Evolutionary conservation across 805 yeast species (phyloP).

Genomic region (Nakazawaea molendinolei): DNA sequence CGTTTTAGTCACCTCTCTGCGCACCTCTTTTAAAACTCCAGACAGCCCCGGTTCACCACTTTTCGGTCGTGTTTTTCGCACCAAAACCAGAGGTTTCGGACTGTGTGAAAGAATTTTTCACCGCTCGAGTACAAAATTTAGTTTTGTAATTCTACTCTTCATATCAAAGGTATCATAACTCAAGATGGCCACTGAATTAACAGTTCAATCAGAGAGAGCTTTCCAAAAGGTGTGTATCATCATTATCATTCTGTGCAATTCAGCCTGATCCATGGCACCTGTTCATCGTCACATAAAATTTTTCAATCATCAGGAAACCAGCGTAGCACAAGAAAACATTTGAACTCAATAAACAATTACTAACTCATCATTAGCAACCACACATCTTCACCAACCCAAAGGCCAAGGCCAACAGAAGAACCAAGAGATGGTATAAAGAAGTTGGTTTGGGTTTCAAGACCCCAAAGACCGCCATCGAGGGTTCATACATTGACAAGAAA

Average conservation of each 20-base stretch:
- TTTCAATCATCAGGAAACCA: too few relatives aligned
- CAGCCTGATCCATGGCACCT: slow-evolving; percentile 92
- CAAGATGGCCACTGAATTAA: slow-evolving; percentile 98
- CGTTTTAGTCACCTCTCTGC: too few relatives aligned
- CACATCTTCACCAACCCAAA: slow-evolving; percentile 99
- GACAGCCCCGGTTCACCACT: too few relatives aligned
- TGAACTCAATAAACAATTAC: too few relatives aligned
- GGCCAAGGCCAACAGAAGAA: slow-evolving; percentile 96
- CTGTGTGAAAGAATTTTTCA: too few relatives aligned
- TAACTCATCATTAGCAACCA: slow-evolving; percentile 69
- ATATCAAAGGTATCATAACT: too few relatives aligned
- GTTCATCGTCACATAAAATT: slow-evolving; percentile 99
- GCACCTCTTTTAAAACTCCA: too few relatives aligned
- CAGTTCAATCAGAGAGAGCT: slow-evolving; percentile 99
- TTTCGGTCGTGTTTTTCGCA: too few relatives aligned
- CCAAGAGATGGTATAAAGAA: slow-evolving; percentile 99
- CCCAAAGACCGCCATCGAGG: slow-evolving; percentile 97
- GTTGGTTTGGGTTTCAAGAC: slow-evolving; percentile 99
- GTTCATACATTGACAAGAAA: slow-evolving; percentile 99
- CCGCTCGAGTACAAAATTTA: too few relatives aligned
- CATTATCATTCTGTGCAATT: slow-evolving; percentile 7
- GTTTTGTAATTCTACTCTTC: too few relatives aligned
- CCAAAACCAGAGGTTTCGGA: too few relatives aligned
- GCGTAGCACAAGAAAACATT: too few relatives aligned
- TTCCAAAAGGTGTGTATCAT: slow-evolving; percentile 93